These are phyloP conservation scores for Avena eriantha DNA, from an alignment of 176 grass and related monocot species.

Conservation along the genomic window DNA sequence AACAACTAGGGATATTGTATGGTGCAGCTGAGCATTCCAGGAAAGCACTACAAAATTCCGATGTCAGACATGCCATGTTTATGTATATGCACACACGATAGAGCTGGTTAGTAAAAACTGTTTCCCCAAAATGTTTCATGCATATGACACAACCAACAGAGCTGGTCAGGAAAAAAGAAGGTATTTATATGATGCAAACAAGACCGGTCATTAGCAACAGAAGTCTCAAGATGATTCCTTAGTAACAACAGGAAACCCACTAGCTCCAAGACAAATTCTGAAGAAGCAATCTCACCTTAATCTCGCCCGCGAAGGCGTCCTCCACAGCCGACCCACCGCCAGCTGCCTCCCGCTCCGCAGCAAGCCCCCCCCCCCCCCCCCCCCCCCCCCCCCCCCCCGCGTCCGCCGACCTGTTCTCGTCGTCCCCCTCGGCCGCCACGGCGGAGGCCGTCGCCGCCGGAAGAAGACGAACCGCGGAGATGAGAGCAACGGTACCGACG, in stretches of 20 bases:
- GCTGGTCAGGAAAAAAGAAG: too few species aligned
- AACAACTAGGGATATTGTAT: neutral
- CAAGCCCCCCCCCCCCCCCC: constrained; percentile 39
- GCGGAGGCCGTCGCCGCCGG: too few species aligned
- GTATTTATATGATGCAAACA: too few species aligned
- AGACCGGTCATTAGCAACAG: too few species aligned
- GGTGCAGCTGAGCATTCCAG: neutral
- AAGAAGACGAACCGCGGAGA: constrained; percentile 1
- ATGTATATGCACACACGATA: neutral
- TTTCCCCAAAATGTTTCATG: too few species aligned
- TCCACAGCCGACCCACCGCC: constrained; percentile 47
- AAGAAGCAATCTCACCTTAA: constrained; percentile 65
- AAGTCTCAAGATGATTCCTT: neutral
- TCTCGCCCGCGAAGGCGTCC: constrained; percentile 76
- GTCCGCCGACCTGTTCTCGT: constrained; percentile 50
- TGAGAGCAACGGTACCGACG: neutral
- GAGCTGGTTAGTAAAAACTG: too few species aligned
- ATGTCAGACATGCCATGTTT: neutral
- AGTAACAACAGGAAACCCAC: neutral
- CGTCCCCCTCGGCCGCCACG: constrained; percentile 29
- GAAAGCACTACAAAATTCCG: neutral
- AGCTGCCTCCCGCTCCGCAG: constrained; percentile 23
- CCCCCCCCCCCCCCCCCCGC: constrained; percentile 31
- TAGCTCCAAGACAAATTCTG: constrained; percentile 17
- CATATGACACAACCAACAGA: too few species aligned